These are phyloP conservation scores for Penicillium sp. DNA, from an alignment of 2,329 filamentous ascomycete genomes.

Conservation along the genomic window DNA sequence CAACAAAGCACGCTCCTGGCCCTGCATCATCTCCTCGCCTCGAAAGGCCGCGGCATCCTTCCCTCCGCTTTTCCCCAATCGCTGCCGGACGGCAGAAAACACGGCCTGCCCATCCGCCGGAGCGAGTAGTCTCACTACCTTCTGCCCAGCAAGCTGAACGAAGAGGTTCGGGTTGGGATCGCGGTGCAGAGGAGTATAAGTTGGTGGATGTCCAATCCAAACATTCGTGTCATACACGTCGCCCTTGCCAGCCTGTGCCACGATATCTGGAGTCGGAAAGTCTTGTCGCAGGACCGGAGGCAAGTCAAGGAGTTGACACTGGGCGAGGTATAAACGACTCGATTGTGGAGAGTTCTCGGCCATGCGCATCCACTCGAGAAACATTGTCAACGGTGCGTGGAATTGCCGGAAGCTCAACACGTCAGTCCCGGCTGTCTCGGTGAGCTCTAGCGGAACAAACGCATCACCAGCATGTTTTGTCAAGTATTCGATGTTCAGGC, in stretches of 20 bases:
- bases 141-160: conserved; percentile 69
- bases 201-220: conserved; percentile 83
- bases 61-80: conserved; percentile 33
- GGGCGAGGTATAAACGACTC: conserved; percentile 72
- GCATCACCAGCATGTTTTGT: conserved; percentile 43
- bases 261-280: conserved; percentile 61
- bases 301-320: conserved; percentile 66
- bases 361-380: conserved; percentile 51
- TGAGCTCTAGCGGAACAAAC: conserved; percentile 58
- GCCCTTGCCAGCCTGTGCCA: conserved; percentile 61
- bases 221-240: conserved; percentile 84
- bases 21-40: conserved; percentile 87
- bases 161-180: conserved; percentile 95
- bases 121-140: conserved; percentile 65
- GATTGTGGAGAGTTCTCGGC: conserved; percentile 23
- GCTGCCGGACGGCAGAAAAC: conserved; percentile 52
- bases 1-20: conserved; percentile 61
- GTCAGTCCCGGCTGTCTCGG: conserved; percentile 19
- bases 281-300: conserved; percentile 60
- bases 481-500: conserved; percentile 44
- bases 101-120: conserved; percentile 60
- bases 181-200: conserved; percentile 82
- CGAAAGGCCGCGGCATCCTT: conserved; percentile 52
- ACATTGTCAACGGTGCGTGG: conserved; percentile 54
- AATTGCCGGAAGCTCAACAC: conserved; percentile 42